These are phyloP conservation scores for Chaetoceros muelleri DNA, from an alignment of 108 stramenopile genomes.

Conservation along the genomic window DNA sequence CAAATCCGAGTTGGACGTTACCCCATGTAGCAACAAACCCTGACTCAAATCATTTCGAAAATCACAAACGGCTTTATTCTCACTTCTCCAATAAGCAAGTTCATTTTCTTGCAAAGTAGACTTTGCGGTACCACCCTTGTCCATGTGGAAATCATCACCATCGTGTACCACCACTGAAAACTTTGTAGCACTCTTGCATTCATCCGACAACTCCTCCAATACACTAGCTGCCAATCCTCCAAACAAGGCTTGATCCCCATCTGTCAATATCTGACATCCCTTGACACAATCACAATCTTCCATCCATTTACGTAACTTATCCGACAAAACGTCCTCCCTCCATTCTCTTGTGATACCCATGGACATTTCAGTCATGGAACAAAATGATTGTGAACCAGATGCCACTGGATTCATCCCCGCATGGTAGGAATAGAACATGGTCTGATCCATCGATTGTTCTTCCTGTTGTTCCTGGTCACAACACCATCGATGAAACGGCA, in stretches of 20 bases:
- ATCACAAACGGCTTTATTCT: conserved; percentile 14
- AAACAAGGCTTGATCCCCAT: conserved; percentile 39
- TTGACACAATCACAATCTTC: conserved; percentile 59
- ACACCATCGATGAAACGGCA: conserved; percentile 19
- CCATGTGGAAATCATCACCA: not conserved
- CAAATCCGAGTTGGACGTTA: conserved; percentile 39
- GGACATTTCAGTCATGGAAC: not conserved
- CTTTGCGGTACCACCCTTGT: not conserved
- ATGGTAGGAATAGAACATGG: conserved; percentile 14
- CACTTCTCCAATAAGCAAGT: conserved; percentile 1
- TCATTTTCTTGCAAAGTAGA: conserved; percentile 20
- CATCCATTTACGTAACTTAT: conserved; percentile 44
- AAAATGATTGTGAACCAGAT: not conserved
- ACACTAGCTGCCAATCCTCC: conserved; percentile 49
- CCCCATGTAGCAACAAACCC: conserved; percentile 49
- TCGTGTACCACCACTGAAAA: conserved; percentile 10
- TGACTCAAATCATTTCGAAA: conserved; percentile 34
- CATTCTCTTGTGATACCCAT: conserved; percentile 10
- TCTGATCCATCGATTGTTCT: not conserved
- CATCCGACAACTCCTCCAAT: conserved; percentile 59
- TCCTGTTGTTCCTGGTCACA: not conserved
- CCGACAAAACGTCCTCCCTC: conserved; percentile 36
- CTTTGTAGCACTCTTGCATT: conserved; percentile 52
- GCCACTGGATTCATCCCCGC: conserved; percentile 13
- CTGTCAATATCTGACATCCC: conserved; percentile 42